These are phyloP conservation scores for Dactylis glomerata DNA, from an alignment of 176 grass and related monocot species.

Conservation along the genomic window DNA sequence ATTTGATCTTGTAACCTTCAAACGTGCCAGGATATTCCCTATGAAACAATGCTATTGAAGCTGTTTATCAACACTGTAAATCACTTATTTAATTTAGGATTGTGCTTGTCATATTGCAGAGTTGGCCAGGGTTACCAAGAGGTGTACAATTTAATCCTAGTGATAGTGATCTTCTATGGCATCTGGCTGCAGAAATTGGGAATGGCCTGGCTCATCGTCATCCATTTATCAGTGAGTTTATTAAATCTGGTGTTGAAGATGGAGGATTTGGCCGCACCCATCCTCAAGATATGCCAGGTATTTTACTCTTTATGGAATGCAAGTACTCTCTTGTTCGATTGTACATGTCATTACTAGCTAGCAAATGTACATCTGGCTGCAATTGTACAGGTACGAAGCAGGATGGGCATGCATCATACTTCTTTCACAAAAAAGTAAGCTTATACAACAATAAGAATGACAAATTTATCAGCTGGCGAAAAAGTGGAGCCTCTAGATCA, in stretches of 20 bases:
- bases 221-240: constrained; percentile 77
- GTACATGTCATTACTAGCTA: not conserved
- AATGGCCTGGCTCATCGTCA: constrained; percentile 45
- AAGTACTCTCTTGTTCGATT: not conserved
- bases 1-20: not conserved
- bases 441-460: constrained; percentile 17
- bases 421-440: constrained; percentile 70
- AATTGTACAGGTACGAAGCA: constrained; percentile 53
- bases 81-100: constrained; percentile 19
- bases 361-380: not conserved
- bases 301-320: constrained; percentile 15
- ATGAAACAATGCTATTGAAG: not conserved
- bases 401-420: constrained; percentile 67
- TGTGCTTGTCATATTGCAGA: constrained; percentile 32
- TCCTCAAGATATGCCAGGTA: constrained; percentile 75
- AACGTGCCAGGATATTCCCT: not conserved
- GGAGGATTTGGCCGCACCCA: constrained; percentile 45
- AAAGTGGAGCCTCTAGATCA: constrained; percentile 36
- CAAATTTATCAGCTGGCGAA: constrained; percentile 50
- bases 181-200: constrained; percentile 72
- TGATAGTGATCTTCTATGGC: constrained; percentile 76
- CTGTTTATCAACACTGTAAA: not conserved
- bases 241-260: constrained; percentile 47
- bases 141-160: constrained; percentile 74
- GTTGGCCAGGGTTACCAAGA: constrained; percentile 80